These are phyloP conservation scores for Cladosporium oxysporum DNA, from an alignment of 2,329 filamentous ascomycete species.

Conservation along the genomic window DNA sequence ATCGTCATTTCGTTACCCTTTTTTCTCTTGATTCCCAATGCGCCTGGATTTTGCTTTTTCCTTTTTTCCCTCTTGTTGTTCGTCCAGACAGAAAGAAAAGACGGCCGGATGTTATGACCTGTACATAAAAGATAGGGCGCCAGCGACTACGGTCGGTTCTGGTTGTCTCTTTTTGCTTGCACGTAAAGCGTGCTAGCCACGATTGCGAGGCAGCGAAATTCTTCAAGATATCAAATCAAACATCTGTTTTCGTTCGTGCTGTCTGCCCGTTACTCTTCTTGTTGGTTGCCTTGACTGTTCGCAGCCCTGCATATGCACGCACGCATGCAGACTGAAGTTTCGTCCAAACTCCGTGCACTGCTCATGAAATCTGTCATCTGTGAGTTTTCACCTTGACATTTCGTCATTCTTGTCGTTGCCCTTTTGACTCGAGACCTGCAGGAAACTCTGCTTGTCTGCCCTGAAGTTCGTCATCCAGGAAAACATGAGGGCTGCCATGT, in stretches of 20 bases:
- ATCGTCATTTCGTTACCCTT: background rate
- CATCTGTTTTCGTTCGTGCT: constrained; percentile 5
- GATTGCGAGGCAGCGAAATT: constrained; percentile 1
- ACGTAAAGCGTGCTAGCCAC: constrained; percentile 3
- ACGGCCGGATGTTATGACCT: constrained; percentile 14
- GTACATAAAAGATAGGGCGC: constrained; percentile 5
- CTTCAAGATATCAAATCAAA: constrained; percentile 10
- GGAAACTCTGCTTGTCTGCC: background rate
- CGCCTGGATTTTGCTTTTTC: background rate
- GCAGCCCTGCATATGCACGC: background rate
- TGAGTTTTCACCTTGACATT: background rate
- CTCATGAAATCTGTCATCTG: background rate
- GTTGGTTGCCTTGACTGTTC: background rate
- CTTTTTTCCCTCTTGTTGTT: background rate
- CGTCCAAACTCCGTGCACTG: background rate
- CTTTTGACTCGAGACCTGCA: background rate
- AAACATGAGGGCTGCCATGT: background rate
- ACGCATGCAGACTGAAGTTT: background rate
- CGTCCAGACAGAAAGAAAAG: background rate
- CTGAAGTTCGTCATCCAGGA: constrained; percentile 1
- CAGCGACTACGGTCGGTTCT: background rate
- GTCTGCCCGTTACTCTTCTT: background rate
- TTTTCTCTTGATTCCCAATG: constrained; percentile 14
- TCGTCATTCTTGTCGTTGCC: background rate
- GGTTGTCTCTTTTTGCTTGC: background rate